These are phyloP conservation scores for Mucor lusitanicus DNA, from an alignment of 371 early-diverging fungal genomes.

Conservation along the genomic window DNA sequence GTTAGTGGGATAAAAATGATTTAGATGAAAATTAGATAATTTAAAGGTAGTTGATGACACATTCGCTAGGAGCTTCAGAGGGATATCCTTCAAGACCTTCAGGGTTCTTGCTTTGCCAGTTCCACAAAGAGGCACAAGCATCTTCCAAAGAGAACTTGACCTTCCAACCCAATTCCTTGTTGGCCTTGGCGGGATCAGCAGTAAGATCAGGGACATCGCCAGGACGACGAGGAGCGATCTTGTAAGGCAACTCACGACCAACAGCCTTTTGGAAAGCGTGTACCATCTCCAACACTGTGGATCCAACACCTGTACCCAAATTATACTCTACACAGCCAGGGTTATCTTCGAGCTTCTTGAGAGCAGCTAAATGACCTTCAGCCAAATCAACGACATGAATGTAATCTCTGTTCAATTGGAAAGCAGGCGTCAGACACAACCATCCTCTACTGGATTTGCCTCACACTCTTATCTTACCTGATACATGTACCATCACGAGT, in stretches of 20 bases:
- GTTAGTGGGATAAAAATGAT: not conserved
- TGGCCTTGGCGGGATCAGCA: conserved; percentile 75
- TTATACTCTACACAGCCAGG: conserved; percentile 76
- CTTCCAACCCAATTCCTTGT: conserved; percentile 74
- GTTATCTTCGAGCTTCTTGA: conserved; percentile 63
- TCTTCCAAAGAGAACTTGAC: conserved; percentile 66
- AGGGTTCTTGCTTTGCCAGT: conserved; percentile 79
- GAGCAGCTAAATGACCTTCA: conserved; percentile 81
- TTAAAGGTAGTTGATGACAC: conserved; percentile 36
- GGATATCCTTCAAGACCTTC: conserved; percentile 57
- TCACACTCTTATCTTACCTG: conserved; percentile 47
- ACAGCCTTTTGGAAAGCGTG: conserved; percentile 72
- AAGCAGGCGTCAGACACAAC: not conserved
- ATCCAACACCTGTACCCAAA: conserved; percentile 86
- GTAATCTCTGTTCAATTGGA: conserved; percentile 68
- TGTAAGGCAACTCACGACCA: conserved; percentile 67
- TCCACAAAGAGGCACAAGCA: conserved; percentile 85
- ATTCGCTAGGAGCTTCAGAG: conserved; percentile 44
- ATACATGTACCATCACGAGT: conserved; percentile 88
- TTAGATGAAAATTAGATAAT: not conserved
- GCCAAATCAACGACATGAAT: conserved; percentile 92
- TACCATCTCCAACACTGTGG: conserved; percentile 89
- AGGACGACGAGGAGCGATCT: conserved; percentile 66
- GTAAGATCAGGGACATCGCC: conserved; percentile 89
- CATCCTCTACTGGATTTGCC: not conserved